Evolutionary conservation across 1,284 basidiomycete species (phyloP), one percentile per base, ranked within the genome.

Genomic region (Naganishia albida): DNA sequence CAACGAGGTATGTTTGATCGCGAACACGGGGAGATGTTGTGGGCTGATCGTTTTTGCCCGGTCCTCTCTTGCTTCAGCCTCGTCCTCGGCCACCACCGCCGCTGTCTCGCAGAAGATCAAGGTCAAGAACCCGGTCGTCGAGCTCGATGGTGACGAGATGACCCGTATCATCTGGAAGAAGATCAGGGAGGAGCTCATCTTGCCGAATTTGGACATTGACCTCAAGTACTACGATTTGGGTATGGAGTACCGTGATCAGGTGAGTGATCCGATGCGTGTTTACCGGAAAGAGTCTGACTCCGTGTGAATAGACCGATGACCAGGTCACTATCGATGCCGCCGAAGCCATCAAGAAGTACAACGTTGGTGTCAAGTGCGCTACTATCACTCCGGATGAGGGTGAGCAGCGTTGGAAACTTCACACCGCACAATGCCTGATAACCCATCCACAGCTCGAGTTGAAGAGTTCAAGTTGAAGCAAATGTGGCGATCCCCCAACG

Each of bases 151-250:
- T 60, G 93, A 96, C 80, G 93, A 96, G 81, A 95, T 95, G 93
- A 96, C 93, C 46, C 85, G 93, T 72, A 93, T 96, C 73, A 96
- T 97, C 79, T 97, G 94, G 94, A 92, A 96, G 85, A 96, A 95
- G 85, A 97, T 98, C 78, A 85, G 92, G 65, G 89, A 97, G 74
- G 91, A 97, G 90, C 87, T 98, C 73, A 95, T 99, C 74, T 84
- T 97, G 59, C 95, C 95, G 10, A 97, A 93, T 80, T 83, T 99
- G 63, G 85, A 94, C 81, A 83, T 99, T 48, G 91, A 99, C 75
- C 91, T 99, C 84, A 98, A 98, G 81, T 99, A 99, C 83, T 98
- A 87, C 80, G 95, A 99, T 81, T 85, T 99, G 50, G 93, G 94
- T 39, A 85, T 98, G 73, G 91, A 94, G 81, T 83, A 89, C 81